Conservation (phyloP, 345 rosid species). For the Geranium brycei region DNA sequence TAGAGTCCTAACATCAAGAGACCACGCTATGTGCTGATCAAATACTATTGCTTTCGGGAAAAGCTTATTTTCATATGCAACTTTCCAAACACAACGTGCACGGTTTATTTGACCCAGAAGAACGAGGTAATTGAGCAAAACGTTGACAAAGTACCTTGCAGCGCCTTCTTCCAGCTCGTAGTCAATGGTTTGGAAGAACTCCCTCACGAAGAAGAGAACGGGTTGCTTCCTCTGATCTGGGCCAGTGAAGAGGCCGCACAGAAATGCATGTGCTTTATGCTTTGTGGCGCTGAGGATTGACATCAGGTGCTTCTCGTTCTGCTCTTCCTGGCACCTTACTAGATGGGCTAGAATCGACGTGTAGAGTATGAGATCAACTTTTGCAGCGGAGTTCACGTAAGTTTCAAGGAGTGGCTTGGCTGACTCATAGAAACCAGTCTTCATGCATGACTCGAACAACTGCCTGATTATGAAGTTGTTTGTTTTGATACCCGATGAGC, state of each 20-base stretch:
- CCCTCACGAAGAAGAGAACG: conserved; percentile 70
- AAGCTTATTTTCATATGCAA: conserved; percentile 90
- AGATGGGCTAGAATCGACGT: conserved; percentile 90
- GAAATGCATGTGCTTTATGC: conserved; percentile 69
- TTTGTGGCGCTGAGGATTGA: conserved; percentile 66
- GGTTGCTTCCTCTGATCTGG: conserved; percentile 90
- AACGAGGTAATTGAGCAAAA: conserved; percentile 88
- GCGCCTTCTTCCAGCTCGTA: conserved; percentile 95
- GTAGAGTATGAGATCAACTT: conserved; percentile 88
- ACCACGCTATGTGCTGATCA: conserved; percentile 97
- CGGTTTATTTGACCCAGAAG: conserved; percentile 93
- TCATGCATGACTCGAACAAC: conserved; percentile 93
- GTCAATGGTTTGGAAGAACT: conserved; percentile 83
- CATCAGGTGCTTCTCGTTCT: conserved; percentile 81
- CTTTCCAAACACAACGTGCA: conserved; percentile 96
- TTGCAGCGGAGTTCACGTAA: conserved; percentile 64
- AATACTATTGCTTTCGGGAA: conserved; percentile 94
- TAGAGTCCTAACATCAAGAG: conserved; percentile 84
- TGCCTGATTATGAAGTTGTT: conserved; percentile 87
- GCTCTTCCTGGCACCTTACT: conserved; percentile 82
- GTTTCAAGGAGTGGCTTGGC: conserved; percentile 91
- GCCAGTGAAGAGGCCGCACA: conserved; percentile 92
- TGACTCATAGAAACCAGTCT: conserved; percentile 64
- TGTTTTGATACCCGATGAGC: conserved; percentile 81
- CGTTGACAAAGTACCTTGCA: conserved; percentile 81